Evolutionary conservation across 1,284 basidiomycete species (phyloP).

Genomic region (Ceratobasidium sp.): DNA sequence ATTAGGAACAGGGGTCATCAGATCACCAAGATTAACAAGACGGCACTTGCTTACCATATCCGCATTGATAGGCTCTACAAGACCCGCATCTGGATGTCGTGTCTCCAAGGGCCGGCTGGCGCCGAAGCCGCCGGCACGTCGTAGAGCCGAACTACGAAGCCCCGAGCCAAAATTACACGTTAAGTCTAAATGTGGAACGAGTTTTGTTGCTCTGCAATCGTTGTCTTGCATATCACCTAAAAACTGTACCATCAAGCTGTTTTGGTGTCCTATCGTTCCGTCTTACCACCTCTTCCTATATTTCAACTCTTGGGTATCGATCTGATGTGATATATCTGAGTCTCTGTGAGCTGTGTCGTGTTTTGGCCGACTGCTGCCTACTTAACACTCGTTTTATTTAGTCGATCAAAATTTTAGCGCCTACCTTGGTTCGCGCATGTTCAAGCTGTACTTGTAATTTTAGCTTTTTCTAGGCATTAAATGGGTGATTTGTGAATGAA

Average conservation of each 20-base stretch:
- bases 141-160: too few species aligned
- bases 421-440: too few species aligned
- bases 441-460: too few species aligned
- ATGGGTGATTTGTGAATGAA: too few species aligned
- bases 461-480: too few species aligned
- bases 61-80: conserved; percentile 66
- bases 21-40: neutral
- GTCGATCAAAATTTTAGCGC: too few species aligned
- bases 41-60: neutral
- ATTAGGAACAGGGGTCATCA: neutral
- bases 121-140: conserved; percentile 27
- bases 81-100: conserved; percentile 82
- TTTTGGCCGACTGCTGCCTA: too few species aligned
- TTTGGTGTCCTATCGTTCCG: neutral
- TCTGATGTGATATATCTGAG: too few species aligned
- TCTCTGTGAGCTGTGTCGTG: neutral
- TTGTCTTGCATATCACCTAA: neutral
- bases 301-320: neutral
- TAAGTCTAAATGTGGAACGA: too few species aligned
- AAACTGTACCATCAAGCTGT: neutral
- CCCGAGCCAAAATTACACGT: too few species aligned
- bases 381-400: too few species aligned
- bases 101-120: conserved; percentile 43
- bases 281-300: neutral
- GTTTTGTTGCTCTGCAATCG: too few species aligned